phyloP scores from a whole-genome alignment of 352 stramenopile species.

The Peronospora belbahrii region DNA sequence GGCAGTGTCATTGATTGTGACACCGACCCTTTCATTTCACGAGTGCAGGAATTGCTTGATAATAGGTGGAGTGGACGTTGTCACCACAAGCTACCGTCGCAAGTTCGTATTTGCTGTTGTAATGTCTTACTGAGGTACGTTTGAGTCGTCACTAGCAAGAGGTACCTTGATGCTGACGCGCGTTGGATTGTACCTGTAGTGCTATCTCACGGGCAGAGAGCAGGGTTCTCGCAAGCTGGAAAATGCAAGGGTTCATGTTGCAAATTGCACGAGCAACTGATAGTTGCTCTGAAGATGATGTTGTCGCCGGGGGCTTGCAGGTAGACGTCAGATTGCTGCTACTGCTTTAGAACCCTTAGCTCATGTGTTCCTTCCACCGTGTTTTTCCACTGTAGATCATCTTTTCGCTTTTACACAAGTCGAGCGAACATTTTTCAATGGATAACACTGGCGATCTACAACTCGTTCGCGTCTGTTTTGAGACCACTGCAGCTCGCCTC shows the following conservation, averaged over 20 bases:
- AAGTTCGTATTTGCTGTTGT: constrained; percentile 57
- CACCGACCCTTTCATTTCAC: constrained; percentile 4
- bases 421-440: constrained; percentile 17
- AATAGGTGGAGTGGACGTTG: constrained; percentile 9
- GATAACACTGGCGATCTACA: constrained; percentile 14
- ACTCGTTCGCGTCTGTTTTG: constrained; percentile 22
- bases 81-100: constrained; percentile 18
- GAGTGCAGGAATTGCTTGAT: constrained; percentile 11
- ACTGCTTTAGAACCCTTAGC: not conserved
- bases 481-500: constrained; percentile 15
- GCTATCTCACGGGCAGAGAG: constrained; percentile 21
- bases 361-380: constrained; percentile 4
- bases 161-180: not conserved
- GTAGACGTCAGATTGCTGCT: constrained; percentile 9
- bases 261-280: constrained; percentile 14
- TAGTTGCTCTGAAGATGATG: constrained; percentile 12
- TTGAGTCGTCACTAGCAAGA: not conserved
- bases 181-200: constrained; percentile 8
- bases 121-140: constrained; percentile 57
- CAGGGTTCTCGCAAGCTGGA: constrained; percentile 19
- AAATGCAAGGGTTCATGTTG: constrained; percentile 15
- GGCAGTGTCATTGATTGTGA: not conserved
- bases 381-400: constrained; percentile 21
- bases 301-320: constrained; percentile 27
- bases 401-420: constrained; percentile 45